Conservation (phyloP, 495 filamentous ascomycete genomes). For the Talaromyces adpressus region DNA sequence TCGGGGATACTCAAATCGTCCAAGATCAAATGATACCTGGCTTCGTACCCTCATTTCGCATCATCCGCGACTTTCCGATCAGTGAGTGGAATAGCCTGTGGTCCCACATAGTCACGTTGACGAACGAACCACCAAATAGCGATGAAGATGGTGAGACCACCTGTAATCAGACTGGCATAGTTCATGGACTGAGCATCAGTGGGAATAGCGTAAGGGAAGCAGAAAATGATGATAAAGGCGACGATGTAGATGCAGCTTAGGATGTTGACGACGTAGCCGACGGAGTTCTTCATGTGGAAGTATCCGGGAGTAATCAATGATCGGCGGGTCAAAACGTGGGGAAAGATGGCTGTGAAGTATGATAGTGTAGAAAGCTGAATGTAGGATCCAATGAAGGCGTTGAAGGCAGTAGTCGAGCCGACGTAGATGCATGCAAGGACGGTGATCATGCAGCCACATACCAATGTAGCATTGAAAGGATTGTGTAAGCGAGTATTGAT, state of each 20-base stretch:
- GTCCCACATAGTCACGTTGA: constrained; percentile 27
- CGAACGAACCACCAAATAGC: constrained; percentile 34
- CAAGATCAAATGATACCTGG: background rate
- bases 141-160: constrained; percentile 46
- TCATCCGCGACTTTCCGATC: constrained; percentile 21
- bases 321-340: constrained; percentile 60
- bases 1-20: background rate
- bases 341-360: constrained; percentile 70
- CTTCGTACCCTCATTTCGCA: constrained; percentile 7
- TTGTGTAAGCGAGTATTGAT: constrained; percentile 45
- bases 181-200: constrained; percentile 57
- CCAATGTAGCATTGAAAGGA: constrained; percentile 62
- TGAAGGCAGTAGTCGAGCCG: constrained; percentile 66
- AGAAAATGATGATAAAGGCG: constrained; percentile 69
- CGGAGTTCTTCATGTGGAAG: constrained; percentile 57
- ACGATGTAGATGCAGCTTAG: constrained; percentile 57
- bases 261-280: constrained; percentile 55
- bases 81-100: constrained; percentile 29
- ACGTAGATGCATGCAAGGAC: constrained; percentile 69
- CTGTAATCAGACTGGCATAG: constrained; percentile 61
- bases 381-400: constrained; percentile 65
- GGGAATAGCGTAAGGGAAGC: constrained; percentile 62
- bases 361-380: constrained; percentile 63
- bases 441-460: constrained; percentile 52
- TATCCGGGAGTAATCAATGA: constrained; percentile 56